Evolutionary conservation across 78 protist genomes (phyloP).

Genomic region (Polysphondylium violaceum): DNA sequence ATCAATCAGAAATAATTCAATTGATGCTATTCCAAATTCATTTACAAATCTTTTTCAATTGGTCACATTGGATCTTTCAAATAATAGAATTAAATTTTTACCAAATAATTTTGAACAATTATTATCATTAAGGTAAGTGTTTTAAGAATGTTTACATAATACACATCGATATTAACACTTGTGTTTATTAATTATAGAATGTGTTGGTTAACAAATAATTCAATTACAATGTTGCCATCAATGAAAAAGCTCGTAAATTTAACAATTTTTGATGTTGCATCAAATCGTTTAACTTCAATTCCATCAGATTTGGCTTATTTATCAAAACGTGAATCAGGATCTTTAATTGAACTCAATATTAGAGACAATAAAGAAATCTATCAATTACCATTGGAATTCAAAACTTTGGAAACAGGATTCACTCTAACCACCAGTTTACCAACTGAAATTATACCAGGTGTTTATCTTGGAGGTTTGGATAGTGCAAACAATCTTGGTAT

Average conservation of each 20-base stretch:
- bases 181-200: not conserved
- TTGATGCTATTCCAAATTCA: conserved; percentile 30
- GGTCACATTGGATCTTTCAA: conserved; percentile 41
- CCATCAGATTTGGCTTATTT: conserved; percentile 55
- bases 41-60: conserved; percentile 34
- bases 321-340: conserved; percentile 48
- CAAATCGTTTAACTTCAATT: conserved; percentile 29
- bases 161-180: not conserved
- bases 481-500: conserved; percentile 65
- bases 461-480: conserved; percentile 75
- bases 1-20: conserved; percentile 40
- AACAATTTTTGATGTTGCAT: conserved; percentile 33
- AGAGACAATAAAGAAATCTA: conserved; percentile 40
- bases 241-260: conserved; percentile 22
- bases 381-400: conserved; percentile 46
- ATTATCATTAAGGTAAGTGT: conserved; percentile 31
- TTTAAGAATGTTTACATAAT: not conserved
- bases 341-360: conserved; percentile 48
- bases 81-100: conserved; percentile 45
- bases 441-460: conserved; percentile 66
- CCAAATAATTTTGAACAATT: conserved; percentile 39
- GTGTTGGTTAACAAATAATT: conserved; percentile 45
- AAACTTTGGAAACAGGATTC: conserved; percentile 22
- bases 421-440: conserved; percentile 51
- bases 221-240: conserved; percentile 41